phyloP scores from a whole-genome alignment of 768 basidiomycete species.

The Mycena rebaudengoi region DNA sequence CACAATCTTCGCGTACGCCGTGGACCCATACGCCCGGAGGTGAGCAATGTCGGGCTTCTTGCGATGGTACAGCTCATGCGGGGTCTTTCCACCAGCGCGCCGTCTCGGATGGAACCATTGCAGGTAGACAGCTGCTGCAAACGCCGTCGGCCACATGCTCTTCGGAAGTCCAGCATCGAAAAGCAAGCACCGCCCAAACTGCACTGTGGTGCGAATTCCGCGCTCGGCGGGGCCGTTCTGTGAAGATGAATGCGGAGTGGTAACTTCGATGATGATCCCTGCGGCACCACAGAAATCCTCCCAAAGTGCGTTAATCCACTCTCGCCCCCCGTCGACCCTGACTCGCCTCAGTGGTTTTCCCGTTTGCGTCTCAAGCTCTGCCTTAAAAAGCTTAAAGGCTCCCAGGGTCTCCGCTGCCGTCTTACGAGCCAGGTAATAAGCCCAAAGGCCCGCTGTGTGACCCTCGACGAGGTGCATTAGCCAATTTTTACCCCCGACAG shows the following conservation, averaged over 20 bases:
- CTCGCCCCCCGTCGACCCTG: background rate
- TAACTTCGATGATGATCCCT: constrained; percentile 25
- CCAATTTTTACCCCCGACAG: background rate
- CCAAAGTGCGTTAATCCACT: constrained; percentile 3
- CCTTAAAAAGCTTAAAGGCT: background rate
- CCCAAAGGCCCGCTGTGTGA: background rate
- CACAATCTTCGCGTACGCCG: constrained; percentile 35
- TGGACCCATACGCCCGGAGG: constrained; percentile 41
- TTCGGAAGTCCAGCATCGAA: constrained; percentile 29
- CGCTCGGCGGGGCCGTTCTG: constrained; percentile 43
- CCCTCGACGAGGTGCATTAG: background rate
- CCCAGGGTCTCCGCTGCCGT: background rate
- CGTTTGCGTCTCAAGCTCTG: background rate
- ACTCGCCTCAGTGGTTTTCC: background rate
- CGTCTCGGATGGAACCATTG: constrained; percentile 2
- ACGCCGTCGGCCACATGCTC: constrained; percentile 24
- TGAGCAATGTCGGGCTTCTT: constrained; percentile 35
- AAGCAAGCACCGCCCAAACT: constrained; percentile 32
- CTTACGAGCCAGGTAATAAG: background rate
- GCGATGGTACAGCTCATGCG: constrained; percentile 25
- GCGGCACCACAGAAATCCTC: background rate
- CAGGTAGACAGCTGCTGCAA: constrained; percentile 23
- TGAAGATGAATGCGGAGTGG: constrained; percentile 36
- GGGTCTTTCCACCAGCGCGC: constrained; percentile 11
- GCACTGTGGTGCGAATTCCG: constrained; percentile 35